Evolutionary conservation across 2,329 filamentous ascomycete species (phyloP).

Genomic region (Raffaelea albimanens): DNA sequence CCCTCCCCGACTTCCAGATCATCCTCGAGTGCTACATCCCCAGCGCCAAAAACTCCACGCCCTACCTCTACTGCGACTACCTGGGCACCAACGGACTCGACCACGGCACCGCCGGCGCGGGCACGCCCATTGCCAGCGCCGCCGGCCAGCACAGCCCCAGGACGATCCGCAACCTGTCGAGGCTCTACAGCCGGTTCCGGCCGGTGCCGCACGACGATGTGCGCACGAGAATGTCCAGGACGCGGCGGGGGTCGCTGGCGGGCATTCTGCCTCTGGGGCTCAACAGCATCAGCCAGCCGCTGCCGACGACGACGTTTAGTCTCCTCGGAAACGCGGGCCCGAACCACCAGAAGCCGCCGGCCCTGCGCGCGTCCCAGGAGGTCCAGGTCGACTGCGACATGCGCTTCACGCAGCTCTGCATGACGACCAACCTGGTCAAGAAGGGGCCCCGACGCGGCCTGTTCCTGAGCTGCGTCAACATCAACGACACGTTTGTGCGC

Average conservation of each 20-base stretch:
- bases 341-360: no score
- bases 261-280: no score
- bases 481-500: slow-evolving; percentile 59
- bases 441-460: slow-evolving; percentile 50
- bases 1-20: slow-evolving; percentile 52
- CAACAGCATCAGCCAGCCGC: no score
- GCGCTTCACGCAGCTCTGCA: slow-evolving; percentile 65
- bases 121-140: slow-evolving; percentile 17
- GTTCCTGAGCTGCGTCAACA: slow-evolving; percentile 54
- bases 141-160: slow-evolving; percentile 26
- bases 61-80: slow-evolving; percentile 58
- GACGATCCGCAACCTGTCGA: slow-evolving; percentile 32
- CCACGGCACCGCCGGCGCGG: slow-evolving; percentile 8
- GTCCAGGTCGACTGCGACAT: slow-evolving; percentile 28
- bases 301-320: slow-evolving; percentile 41
- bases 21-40: slow-evolving; percentile 75
- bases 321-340: slow-evolving; percentile 62
- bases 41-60: slow-evolving; percentile 56
- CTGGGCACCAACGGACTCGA: slow-evolving; percentile 54
- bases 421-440: slow-evolving; percentile 58
- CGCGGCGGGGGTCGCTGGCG: no score
- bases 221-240: slow-evolving; percentile 14
- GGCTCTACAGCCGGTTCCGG: slow-evolving; percentile 61
- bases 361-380: neutral
- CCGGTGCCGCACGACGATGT: slow-evolving; percentile 50